These are phyloP conservation scores for Boletus eberwhitei DNA, from an alignment of 768 basidiomycete species.

Conservation along the genomic window DNA sequence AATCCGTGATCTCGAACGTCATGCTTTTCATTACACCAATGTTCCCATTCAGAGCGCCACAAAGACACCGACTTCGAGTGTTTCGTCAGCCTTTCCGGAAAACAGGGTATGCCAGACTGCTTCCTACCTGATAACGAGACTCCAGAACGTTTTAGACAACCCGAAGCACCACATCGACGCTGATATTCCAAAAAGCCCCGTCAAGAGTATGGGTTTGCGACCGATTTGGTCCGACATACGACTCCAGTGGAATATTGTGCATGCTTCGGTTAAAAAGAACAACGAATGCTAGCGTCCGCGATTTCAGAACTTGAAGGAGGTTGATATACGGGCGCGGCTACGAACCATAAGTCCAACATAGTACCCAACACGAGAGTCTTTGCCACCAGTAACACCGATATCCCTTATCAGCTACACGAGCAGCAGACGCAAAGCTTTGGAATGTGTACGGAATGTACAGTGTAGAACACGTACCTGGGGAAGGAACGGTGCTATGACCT, in stretches of 20 bases:
- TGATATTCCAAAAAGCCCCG: conserved; percentile 43
- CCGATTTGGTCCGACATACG: conserved; percentile 48
- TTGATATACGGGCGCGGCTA: not conserved
- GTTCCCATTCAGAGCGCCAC: conserved; percentile 56
- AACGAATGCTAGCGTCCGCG: conserved; percentile 38
- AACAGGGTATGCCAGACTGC: not conserved
- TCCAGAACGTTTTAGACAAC: conserved; percentile 45
- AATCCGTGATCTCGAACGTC: conserved; percentile 40
- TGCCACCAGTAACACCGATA: conserved; percentile 39
- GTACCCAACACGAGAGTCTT: conserved; percentile 44
- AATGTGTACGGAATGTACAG: not conserved
- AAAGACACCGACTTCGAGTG: conserved; percentile 38
- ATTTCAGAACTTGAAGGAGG: not conserved
- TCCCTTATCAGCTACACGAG: conserved; percentile 26
- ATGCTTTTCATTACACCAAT: conserved; percentile 48
- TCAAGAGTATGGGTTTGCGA: conserved; percentile 47
- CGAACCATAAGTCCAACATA: conserved; percentile 48
- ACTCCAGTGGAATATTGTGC: conserved; percentile 49
- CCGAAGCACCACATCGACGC: conserved; percentile 48
- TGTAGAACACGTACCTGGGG: conserved; percentile 44
- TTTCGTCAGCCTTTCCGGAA: not conserved
- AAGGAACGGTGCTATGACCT: conserved; percentile 73
- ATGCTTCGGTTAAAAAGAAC: conserved; percentile 48
- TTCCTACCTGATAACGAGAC: conserved; percentile 38
- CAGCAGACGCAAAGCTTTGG: not conserved